phyloP scores from a whole-genome alignment of 2,329 filamentous ascomycete genomes.

The Fusarium ramigenum region DNA sequence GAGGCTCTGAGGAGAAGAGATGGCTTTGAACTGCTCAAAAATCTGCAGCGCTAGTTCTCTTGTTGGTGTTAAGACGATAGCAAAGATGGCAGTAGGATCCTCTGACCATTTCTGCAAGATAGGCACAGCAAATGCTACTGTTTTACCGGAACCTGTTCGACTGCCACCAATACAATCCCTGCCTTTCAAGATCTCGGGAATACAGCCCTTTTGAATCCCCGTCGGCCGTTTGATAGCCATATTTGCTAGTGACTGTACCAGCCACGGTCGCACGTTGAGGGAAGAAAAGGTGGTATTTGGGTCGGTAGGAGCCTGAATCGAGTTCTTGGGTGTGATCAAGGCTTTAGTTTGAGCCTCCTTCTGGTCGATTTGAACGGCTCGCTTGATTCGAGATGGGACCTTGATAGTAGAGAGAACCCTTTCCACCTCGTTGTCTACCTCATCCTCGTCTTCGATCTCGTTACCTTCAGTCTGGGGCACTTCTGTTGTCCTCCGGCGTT shows the following conservation, averaged over 20 bases:
- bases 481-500: slow-evolving; percentile 55
- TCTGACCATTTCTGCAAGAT: slow-evolving; percentile 94
- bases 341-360: slow-evolving; percentile 31
- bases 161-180: slow-evolving; percentile 95
- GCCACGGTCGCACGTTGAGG: slow-evolving; percentile 83
- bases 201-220: slow-evolving; percentile 90
- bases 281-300: slow-evolving; percentile 74
- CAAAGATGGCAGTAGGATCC: slow-evolving; percentile 92
- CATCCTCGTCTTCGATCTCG: slow-evolving; percentile 43
- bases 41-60: slow-evolving; percentile 94
- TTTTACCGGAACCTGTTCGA: slow-evolving; percentile 96
- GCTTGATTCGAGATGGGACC: slow-evolving; percentile 64
- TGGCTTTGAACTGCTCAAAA: slow-evolving; percentile 93
- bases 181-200: slow-evolving; percentile 90
- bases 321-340: slow-evolving; percentile 40
- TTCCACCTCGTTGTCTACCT: slow-evolving; percentile 47
- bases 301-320: slow-evolving; percentile 62
- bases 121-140: slow-evolving; percentile 92
- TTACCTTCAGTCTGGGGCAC: slow-evolving; percentile 39
- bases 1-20: slow-evolving; percentile 86
- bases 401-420: slow-evolving; percentile 54
- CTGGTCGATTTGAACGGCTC: slow-evolving; percentile 43
- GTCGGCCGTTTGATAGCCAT: slow-evolving; percentile 89
- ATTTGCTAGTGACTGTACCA: slow-evolving; percentile 79
- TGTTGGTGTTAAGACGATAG: slow-evolving; percentile 87